Conservation (phyloP, 257 asterid species). For the Mitragyna speciosa region DNA sequence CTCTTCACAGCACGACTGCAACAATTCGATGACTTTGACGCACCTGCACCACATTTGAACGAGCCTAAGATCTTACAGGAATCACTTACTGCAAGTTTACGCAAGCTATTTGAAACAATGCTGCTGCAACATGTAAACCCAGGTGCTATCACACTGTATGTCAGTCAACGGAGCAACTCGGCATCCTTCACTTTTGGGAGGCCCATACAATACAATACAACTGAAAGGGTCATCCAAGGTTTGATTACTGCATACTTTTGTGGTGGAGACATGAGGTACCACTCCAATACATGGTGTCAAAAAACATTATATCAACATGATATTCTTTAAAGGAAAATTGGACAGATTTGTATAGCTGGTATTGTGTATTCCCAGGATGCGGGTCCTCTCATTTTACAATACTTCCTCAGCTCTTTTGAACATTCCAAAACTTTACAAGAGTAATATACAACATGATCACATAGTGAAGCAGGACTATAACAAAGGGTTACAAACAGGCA, state of each 20-base stretch:
- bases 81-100: neutral
- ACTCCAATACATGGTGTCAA: neutral
- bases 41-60: conserved; percentile 56
- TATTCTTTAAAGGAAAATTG: too few species aligned
- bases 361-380: neutral
- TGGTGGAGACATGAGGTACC: too few species aligned
- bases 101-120: neutral
- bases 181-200: neutral
- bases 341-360: neutral
- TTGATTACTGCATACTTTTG: too few species aligned
- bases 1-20: conserved; percentile 82
- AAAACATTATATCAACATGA: neutral
- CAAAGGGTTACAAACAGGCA: neutral
- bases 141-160: neutral
- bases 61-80: neutral
- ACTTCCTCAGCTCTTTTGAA: neutral
- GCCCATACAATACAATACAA: neutral
- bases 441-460: neutral
- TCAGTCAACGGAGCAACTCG: neutral
- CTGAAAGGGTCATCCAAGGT: neutral
- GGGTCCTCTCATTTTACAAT: neutral
- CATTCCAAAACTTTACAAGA: neutral
- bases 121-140: neutral
- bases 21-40: conserved; percentile 63
- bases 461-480: neutral